These are phyloP conservation scores for Barnettozyma populi DNA, from an alignment of 805 yeast genomes.

Conservation along the genomic window DNA sequence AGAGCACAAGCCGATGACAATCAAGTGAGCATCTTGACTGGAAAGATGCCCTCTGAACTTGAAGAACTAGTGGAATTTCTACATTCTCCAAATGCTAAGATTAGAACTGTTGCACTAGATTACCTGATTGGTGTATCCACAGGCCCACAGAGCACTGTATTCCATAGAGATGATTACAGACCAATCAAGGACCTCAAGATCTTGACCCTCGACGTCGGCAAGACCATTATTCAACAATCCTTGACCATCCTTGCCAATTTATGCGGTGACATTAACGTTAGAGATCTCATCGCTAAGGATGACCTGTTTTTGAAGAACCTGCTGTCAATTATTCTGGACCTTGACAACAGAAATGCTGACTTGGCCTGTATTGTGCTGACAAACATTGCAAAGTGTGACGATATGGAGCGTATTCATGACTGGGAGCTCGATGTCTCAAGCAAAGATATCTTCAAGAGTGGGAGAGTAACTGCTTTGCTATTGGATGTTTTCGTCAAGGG, in stretches of 20 bases:
- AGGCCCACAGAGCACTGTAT: slow-evolving; percentile 60
- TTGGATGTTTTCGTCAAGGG: slow-evolving; percentile 91
- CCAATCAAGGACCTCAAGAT: slow-evolving; percentile 70
- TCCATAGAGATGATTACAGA: slow-evolving; percentile 61
- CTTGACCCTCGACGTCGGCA: slow-evolving; percentile 48
- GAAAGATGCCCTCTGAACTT: slow-evolving; percentile 43
- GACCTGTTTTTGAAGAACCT: slow-evolving; percentile 45
- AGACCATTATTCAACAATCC: slow-evolving; percentile 56
- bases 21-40: neutral
- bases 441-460: slow-evolving; percentile 49
- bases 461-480: slow-evolving; percentile 64
- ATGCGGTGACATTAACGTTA: slow-evolving; percentile 62
- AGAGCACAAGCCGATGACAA: neutral
- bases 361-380: slow-evolving; percentile 78
- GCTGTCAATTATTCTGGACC: slow-evolving; percentile 43
- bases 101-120: slow-evolving; percentile 79
- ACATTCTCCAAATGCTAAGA: slow-evolving; percentile 75
- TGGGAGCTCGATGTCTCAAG: slow-evolving; percentile 32
- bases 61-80: slow-evolving; percentile 71
- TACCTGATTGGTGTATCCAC: slow-evolving; percentile 77
- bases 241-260: slow-evolving; percentile 78
- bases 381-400: slow-evolving; percentile 76
- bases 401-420: slow-evolving; percentile 48
- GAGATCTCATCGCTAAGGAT: slow-evolving; percentile 64
- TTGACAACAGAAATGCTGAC: slow-evolving; percentile 66